Evolutionary conservation across 805 yeast genomes (phyloP), one percentile per base, ranked within the genome.

Genomic region (Ogataea kodamae): DNA sequence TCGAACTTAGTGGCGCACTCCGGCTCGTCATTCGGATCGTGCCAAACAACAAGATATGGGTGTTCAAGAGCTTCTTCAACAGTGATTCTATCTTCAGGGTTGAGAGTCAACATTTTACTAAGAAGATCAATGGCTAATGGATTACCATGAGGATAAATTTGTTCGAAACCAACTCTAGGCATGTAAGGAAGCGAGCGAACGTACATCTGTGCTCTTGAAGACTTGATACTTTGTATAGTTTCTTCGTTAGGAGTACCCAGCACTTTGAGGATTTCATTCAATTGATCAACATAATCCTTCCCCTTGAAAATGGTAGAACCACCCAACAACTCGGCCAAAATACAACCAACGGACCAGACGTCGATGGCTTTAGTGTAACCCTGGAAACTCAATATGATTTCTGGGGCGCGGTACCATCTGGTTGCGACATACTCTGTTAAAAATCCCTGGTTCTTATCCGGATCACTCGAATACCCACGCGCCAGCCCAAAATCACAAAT

Each of bases 351-450:
- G 0, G 97, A 87, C 98, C 98, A 92, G 37, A 92, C 74, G 59
- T 92, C 98, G 40, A 92, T 90, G 15, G 98, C 96, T 63, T 87
- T 89, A 5, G 97, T 85, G 60, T 90, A 90, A 39, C 89, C 86
- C 58, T 92, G 95, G 65, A 85, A 87, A 45, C 94, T 81, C 35
- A 92, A 69, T 88, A 92, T 90, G 61, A 92, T 88, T 55, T 92
- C 98, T 0, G 98, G 98, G 3, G 98, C 98, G 48, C 98, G 70
- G 61, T 92, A 92, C 98, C 98, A 92, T 57, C 98, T 73, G 1
- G 98, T 92, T 19, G 98, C 97, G 17, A 92, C 98, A 56, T 92
- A 92, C 59, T 90, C 97, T 1, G 98, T 92, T 68, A 90, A 66
- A 52, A 87, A 90, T n/a, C 96, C 97, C 19, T 84, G 83, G 49